These are phyloP conservation scores for Angophora floribunda DNA, from an alignment of 345 rosid species.

Conservation along the genomic window DNA sequence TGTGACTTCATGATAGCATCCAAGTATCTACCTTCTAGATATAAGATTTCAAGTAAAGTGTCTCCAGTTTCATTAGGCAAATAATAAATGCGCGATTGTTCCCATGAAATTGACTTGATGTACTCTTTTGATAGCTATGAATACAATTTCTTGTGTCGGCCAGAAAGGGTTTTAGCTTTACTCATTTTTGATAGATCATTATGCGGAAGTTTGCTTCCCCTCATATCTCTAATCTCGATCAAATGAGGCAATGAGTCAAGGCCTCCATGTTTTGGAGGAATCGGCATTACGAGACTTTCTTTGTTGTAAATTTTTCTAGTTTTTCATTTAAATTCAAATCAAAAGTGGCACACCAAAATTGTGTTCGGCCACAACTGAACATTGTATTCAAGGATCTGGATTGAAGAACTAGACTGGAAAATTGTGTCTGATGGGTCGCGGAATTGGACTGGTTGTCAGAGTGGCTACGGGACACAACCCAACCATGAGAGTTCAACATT, in stretches of 20 bases:
- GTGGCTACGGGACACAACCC: neutral
- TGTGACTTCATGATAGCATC: neutral
- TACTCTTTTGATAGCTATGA: neutral
- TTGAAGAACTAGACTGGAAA: too few species aligned
- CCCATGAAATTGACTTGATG: neutral
- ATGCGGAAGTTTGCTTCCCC: neutral
- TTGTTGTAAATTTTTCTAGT: neutral
- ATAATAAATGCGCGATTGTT: neutral
- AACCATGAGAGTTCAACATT: neutral
- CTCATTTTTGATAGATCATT: neutral
- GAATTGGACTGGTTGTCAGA: neutral
- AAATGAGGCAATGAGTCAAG: neutral
- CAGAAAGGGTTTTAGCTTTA: neutral
- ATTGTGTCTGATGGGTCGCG: neutral
- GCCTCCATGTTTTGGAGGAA: neutral
- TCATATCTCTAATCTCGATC: neutral
- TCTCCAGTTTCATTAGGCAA: neutral
- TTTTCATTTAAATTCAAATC: neutral
- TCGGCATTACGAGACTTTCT: neutral
- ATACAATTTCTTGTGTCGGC: neutral
- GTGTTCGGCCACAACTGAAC: neutral
- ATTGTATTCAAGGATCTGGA: neutral
- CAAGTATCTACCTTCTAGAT: neutral
- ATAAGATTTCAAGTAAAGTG: neutral
- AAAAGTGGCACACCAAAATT: too few species aligned